Base-by-base conservation (phyloP, 1,284 basidiomycete species). In the Mycena sp. region DNA sequence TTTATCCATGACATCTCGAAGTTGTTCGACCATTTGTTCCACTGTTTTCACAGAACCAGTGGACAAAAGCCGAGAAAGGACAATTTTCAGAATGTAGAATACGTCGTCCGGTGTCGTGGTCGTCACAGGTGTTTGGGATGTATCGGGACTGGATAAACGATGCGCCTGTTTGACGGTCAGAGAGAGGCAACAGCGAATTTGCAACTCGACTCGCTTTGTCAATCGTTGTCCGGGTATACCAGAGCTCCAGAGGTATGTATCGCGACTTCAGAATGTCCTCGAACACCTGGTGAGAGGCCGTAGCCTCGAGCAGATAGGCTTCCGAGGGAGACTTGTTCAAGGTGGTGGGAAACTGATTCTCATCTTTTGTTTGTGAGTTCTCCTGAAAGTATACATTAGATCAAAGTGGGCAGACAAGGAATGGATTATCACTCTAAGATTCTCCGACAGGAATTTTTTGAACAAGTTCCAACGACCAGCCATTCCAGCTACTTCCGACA, bases 381-480 rank as follows among this genome's bases (percentile, higher is more conserved):
- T 60, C 67, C 67, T 46, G 63, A 51, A 53, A 29, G 16, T 44
- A 41, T 11, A 17, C 1, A 38, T 67, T 46, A 41, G 59, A 40
- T n/a, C 65, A 48, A 19, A 50, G 37, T 12, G 58, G 25, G 21
- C 23, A 29, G 28, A 29, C 7, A 37, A 45, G 17, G 52, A 38
- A 54, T 14, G 45, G 16, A 32, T 37, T 65, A 74, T 60, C 60
- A 87, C 93, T 72, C 81, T 82, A 4, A 96, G 76, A 41, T 91
- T 85, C 59, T 92, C 90, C 45, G 87, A 81, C 38, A 99, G 79
- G 74, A 99, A 99, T 53, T 93, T 90, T 54, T 90, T 85, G 78
- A 99, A 98, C 58, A 98, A 78, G 59, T 89, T 89, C 96, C 97
- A 99, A 56, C 97, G 84, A 7, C 95, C 90, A 35, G 92, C 88